phyloP scores from a whole-genome alignment of 768 basidiomycete species.

The Podaxis pistillaris region DNA sequence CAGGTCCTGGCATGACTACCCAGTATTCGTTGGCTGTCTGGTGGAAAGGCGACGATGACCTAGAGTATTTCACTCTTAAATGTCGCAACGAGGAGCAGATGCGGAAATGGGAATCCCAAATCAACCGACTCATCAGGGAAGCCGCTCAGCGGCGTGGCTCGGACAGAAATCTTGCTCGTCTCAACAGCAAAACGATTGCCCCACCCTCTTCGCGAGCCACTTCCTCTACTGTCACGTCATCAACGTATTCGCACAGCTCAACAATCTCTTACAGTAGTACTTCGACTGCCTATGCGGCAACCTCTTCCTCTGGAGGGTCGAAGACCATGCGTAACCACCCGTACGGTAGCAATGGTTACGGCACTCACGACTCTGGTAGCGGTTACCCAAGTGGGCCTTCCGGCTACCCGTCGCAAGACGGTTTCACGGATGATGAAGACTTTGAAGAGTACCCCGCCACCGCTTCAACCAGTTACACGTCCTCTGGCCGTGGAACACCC shows the following conservation, averaged over 20 bases:
- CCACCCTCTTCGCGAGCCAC: slow-evolving; percentile 5
- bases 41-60: slow-evolving; percentile 93
- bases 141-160: slow-evolving; percentile 67
- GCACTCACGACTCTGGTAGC: slow-evolving; percentile 5
- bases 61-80: slow-evolving; percentile 92
- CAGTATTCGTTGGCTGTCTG: slow-evolving; percentile 84
- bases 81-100: slow-evolving; percentile 92
- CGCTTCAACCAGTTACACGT: slow-evolving; percentile 34
- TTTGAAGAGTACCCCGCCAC: slow-evolving; percentile 69
- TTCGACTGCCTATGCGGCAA: not conserved
- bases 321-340: slow-evolving; percentile 3
- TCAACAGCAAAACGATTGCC: not conserved
- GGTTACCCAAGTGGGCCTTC: slow-evolving; percentile 36
- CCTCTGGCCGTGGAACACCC: slow-evolving; percentile 77
- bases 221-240: slow-evolving; percentile 17
- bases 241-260: slow-evolving; percentile 30
- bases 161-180: slow-evolving; percentile 40
- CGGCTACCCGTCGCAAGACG: slow-evolving; percentile 56
- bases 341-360: slow-evolving; percentile 4
- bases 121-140: slow-evolving; percentile 84
- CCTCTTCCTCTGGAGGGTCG: not conserved
- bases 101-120: slow-evolving; percentile 86
- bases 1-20: slow-evolving; percentile 49
- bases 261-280: slow-evolving; percentile 17
- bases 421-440: slow-evolving; percentile 72